Conservation (phyloP, 2,329 filamentous ascomycete species). For the Chaetomiaceae sp. region DNA sequence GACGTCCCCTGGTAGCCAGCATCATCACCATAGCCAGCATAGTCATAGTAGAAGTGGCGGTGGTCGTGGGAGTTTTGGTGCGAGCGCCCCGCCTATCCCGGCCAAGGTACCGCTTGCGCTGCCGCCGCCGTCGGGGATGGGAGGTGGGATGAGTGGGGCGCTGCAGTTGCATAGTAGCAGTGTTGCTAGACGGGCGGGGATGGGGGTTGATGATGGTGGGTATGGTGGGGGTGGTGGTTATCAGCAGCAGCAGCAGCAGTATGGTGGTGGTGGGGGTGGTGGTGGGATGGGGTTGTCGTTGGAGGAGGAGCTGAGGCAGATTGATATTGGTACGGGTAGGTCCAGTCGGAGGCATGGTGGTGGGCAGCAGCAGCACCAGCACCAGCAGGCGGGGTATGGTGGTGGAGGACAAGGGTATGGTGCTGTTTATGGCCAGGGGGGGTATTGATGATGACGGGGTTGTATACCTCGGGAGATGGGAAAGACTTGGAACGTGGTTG, state of each 20-base stretch:
- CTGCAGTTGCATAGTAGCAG: slow-evolving; percentile 26
- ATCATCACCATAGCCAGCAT: slow-evolving; percentile 7
- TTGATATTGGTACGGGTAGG: slow-evolving; percentile 60
- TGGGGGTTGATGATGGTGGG: not conserved
- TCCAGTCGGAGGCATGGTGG: slow-evolving; percentile 38
- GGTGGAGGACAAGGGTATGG: slow-evolving; percentile 1
- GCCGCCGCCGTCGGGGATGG: slow-evolving; percentile 11
- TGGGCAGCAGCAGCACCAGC: not conserved
- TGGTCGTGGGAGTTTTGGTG: too few relatives aligned
- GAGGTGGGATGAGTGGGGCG: slow-evolving; percentile 23
- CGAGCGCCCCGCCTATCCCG: slow-evolving; percentile 61
- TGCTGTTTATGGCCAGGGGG: slow-evolving; percentile 3
- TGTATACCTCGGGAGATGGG: too few relatives aligned
- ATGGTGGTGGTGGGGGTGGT: slow-evolving; percentile 16
- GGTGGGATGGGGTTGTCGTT: slow-evolving; percentile 49
- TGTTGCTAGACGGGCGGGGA: slow-evolving; percentile 13
- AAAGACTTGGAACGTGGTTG: too few relatives aligned
- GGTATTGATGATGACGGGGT: too few relatives aligned
- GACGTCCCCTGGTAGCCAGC: slow-evolving; percentile 20
- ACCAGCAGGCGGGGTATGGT: not conserved
- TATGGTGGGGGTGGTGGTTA: not conserved
- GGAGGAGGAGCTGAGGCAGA: slow-evolving; percentile 65
- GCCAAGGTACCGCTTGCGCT: slow-evolving; percentile 60
- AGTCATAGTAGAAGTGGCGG: slow-evolving; percentile 23
- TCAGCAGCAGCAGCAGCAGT: slow-evolving; percentile 27